Evolutionary conservation across 1,284 basidiomycete species (phyloP).

Genomic region (Pholiota adiposa): DNA sequence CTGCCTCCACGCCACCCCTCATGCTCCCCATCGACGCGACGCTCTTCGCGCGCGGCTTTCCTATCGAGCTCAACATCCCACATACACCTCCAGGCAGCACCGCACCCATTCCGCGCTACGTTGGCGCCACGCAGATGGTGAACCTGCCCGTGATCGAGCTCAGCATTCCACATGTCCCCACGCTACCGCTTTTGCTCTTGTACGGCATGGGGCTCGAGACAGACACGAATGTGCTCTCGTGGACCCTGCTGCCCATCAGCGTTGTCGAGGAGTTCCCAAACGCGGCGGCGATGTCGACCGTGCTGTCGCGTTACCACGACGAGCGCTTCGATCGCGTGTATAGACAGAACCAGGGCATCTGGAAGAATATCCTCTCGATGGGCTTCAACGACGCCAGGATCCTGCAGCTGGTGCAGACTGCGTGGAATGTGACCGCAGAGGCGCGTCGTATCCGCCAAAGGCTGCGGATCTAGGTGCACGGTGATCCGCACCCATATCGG

Average conservation of each 20-base stretch:
- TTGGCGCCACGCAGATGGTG: conserved; percentile 26
- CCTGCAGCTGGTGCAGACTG: conserved; percentile 47
- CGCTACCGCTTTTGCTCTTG: conserved; percentile 45
- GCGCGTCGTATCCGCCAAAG: conserved; percentile 41
- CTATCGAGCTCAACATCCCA: conserved; percentile 41
- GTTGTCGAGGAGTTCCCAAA: conserved; percentile 56
- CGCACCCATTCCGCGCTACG: conserved; percentile 34
- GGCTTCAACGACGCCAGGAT: conserved; percentile 42
- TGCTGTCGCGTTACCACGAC: conserved; percentile 40
- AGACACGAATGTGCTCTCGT: conserved; percentile 40
- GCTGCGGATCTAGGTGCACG: background rate
- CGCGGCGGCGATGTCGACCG: conserved; percentile 56
- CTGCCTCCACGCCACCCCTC: conserved; percentile 37
- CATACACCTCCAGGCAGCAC: conserved; percentile 32
- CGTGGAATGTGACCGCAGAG: conserved; percentile 56
- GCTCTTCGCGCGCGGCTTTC: conserved; percentile 46
- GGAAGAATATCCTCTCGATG: conserved; percentile 55
- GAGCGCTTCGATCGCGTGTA: conserved; percentile 40
- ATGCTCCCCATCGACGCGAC: conserved; percentile 51
- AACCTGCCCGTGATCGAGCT: conserved; percentile 45
- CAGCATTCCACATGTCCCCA: conserved; percentile 41
- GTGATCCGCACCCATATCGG: background rate
- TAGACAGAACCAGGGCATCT: conserved; percentile 50
- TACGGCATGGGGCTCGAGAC: conserved; percentile 46
- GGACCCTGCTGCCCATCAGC: conserved; percentile 43